Evolutionary conservation across 1,284 basidiomycete genomes (phyloP).

Genomic region (Sanghuangporus sanghuang): DNA sequence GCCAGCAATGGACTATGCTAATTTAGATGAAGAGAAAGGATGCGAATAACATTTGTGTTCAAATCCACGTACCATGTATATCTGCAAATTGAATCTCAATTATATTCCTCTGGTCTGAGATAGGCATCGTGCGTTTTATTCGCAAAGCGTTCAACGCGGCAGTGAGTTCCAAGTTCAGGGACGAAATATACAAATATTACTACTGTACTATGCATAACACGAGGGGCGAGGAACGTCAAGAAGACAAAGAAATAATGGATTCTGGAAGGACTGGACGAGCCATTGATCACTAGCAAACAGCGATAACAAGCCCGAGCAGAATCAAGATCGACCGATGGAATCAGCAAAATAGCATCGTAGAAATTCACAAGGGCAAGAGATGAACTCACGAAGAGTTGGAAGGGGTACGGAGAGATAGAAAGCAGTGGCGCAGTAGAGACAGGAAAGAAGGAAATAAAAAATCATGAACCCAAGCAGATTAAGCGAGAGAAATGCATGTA

Average conservation of each 20-base stretch:
- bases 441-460: background rate
- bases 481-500: background rate
- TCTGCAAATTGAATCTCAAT: too few species aligned
- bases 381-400: background rate
- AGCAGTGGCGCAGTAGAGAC: background rate
- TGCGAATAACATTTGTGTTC: too few species aligned
- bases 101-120: too few species aligned
- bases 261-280: background rate
- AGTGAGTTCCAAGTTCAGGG: too few species aligned
- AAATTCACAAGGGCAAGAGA: background rate
- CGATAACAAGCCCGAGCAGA: background rate
- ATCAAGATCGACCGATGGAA: background rate
- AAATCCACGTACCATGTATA: too few species aligned
- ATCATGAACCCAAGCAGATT: background rate
- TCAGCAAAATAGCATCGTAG: background rate
- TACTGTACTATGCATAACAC: background rate
- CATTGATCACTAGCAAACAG: background rate
- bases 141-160: too few species aligned
- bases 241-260: background rate
- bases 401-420: background rate
- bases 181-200: too few species aligned
- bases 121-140: too few species aligned
- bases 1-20: too few species aligned
- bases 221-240: background rate
- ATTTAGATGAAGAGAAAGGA: too few species aligned